Base-by-base conservation (phyloP, 1,139 yeast species). In the Eremothecium sinecaudum region DNA sequence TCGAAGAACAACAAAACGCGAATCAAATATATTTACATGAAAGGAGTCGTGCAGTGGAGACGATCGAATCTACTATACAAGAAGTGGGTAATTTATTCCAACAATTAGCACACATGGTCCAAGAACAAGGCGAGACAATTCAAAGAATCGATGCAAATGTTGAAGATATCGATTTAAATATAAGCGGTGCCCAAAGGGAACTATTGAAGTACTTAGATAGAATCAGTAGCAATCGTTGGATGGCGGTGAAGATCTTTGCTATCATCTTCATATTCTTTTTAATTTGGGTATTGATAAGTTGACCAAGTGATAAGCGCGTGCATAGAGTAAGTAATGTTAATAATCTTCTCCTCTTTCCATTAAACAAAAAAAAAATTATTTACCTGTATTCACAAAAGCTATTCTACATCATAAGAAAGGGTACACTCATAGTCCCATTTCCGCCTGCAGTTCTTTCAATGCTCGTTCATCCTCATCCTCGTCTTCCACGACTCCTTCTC, bases 21-120 rank as follows among this genome's bases (percentile, higher is more conserved):
- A 49, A 53, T n/a, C 52, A 64, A 39, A 59, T 72, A 63, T 90
- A 90, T 56, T 62, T 87, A 41, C 90, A 79, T 51, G 92, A 81
- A 49, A 72, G 99, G 51, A 79, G 77, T 48, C 62, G 78, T 28
- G 98, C 98, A 0, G 96, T 90, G 32, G 97, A 90, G 56, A 84
- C 95, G 2, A 90, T 90, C 34, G 99, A 90, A 55, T 73, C 87
- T 16, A 90, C 98, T 1, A 90, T 90, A 41, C 92, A 87, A 52
- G 98, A 90, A 59, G 94, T 90, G 28, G 99, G 99, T 19, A 82
- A 83, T 37, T 69, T 90, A 44, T 90, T 92, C 62, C 92, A 83
- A 48, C 98, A 90, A 59, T 68, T 90, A 49, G 95, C 97, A 3
- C 81, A 94, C 2, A 87, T 90, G 97, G 96, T 90, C 9, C 87